Evolutionary conservation across 2,329 filamentous ascomycete genomes (phyloP), one percentile per base, ranked within the genome.

Genomic region (Colletotrichum cuscutae): DNA sequence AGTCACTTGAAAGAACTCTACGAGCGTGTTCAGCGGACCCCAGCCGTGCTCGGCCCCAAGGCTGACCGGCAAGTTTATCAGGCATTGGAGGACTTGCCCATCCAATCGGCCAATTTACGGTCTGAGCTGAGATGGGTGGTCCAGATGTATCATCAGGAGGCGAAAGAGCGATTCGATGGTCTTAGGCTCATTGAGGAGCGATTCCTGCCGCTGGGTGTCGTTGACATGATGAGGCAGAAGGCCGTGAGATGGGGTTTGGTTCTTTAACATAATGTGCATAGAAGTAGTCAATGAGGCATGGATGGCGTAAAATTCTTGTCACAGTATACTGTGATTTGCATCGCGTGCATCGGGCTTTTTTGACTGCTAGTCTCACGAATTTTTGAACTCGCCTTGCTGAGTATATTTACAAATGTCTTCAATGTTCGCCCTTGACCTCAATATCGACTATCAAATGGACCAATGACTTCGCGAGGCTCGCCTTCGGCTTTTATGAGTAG

Each of bases 131-230:
- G 12, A 4, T 65, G 62, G 62, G 15, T 65, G 24, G 6, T 56
- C 32, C 32, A 70, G n/a, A 57, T 65, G 67, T 69, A 69, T 26
- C 19, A 54, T 9, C 22, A 58, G 37, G 67, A 69, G 11, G 53
- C 52, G 4, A 37, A 28, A 30, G 37, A 58, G 15, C 28, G 53
- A 30, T 69, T 24, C 37, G 60, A 28, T 37, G 60, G 53, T 37
- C 37, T 64, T 1, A n/a, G 24, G 3, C 30, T 65, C 1, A 37
- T 65, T 9, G 53, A 69, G 5, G 19, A 22, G 22, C 28, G 5
- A 5, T 69, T 57, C n/a, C 13, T 69, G 42, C 67, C 67, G 11
- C 67, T 65, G 13, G 67, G 67, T 0, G 67, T 59, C 15, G 52
- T 69, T 9, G 60, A 13, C 7, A 57, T 65, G 67, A 52, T 69